Base-by-base conservation (phyloP, 768 basidiomycete genomes). In the Pleurotus ostreatus region DNA sequence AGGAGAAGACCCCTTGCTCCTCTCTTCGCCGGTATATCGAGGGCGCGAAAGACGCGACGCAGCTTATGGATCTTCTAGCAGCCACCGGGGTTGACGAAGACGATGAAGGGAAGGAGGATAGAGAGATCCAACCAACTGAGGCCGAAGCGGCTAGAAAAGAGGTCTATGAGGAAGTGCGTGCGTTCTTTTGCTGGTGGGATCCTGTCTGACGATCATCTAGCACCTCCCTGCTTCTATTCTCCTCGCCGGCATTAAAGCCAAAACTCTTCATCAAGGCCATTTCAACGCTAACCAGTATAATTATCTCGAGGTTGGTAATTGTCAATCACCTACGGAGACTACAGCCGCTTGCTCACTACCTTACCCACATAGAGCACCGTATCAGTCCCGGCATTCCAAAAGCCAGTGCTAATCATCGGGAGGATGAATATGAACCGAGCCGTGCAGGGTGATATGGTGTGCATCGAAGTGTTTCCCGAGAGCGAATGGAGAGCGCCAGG, bases 231-330 rank as follows among this genome's bases (percentile, higher is more conserved):
- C 80, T 7, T 78, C 85, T 0, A 84, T 82, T 0, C 70, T 98
- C 7, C 65, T 84, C 39, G 91, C 94, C 8, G 95, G 94, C 1
- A 78, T 98, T 56, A 95, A 94, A 68, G 81, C 83, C 3, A 92
- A 92, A 2, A 75, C 86, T 41, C 79, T 95, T 3, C 83, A 93
- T 64, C 93, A 98, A 72, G 97, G 97, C 0, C 87, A 95, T 66
- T 99, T 96, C 73, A 94, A 90, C 65, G 92, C 94, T 2, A 97
- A 92, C 62, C 86, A 86, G 61, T 99, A 94, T 71, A 98, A 99
- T 68, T 98, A 95, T 63, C 78, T 98, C 12, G 96, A 98, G 79
- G 92, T 87, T 44, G 52, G 77, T 66, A 4, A 30, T 52, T n/a
- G 23, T 43, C 37, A 26, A 34, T 53, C 15, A 34, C 39, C 41